phyloP scores from a whole-genome alignment of 192 early-diverging fungal species.

The Spinellus fusiger region DNA sequence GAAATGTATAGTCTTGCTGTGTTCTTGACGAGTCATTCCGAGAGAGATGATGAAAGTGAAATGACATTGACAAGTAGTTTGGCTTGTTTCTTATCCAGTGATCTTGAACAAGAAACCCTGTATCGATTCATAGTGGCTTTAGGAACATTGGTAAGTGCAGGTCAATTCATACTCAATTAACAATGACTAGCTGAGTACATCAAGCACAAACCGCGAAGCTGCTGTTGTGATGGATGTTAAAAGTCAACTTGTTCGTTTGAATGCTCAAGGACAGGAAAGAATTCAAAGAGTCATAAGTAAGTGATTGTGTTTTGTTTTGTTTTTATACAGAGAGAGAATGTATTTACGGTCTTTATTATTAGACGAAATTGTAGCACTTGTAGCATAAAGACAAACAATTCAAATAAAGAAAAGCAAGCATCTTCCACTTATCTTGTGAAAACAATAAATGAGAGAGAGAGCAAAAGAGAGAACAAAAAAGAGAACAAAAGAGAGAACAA shows the following conservation, averaged over 20 bases:
- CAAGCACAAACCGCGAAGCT: conserved; percentile 4
- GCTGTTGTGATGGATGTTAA: conserved; percentile 20
- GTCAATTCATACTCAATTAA: background rate
- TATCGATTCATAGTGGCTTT: conserved; percentile 54
- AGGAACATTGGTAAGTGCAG: conserved; percentile 55
- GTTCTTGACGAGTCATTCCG: conserved; percentile 30
- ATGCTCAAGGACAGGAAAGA: background rate
- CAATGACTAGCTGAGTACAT: conserved; percentile 3
- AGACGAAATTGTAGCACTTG: background rate
- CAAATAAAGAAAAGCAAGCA: background rate
- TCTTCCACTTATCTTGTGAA: no score
- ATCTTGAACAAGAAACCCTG: conserved; percentile 54
- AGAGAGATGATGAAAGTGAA: conserved; percentile 41
- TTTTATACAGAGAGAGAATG: background rate
- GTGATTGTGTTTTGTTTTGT: background rate
- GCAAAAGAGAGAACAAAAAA: no score
- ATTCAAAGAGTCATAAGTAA: background rate
- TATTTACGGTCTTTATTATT: background rate
- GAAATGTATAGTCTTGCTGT: conserved; percentile 42
- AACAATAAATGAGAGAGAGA: no score
- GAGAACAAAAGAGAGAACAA: no score
- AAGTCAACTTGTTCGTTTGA: background rate
- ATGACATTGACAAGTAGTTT: conserved; percentile 40
- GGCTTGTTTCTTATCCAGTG: conserved; percentile 44
- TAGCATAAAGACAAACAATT: background rate